Conservation (phyloP, 2,329 filamentous ascomycete genomes). For the Alternaria sp. region DNA sequence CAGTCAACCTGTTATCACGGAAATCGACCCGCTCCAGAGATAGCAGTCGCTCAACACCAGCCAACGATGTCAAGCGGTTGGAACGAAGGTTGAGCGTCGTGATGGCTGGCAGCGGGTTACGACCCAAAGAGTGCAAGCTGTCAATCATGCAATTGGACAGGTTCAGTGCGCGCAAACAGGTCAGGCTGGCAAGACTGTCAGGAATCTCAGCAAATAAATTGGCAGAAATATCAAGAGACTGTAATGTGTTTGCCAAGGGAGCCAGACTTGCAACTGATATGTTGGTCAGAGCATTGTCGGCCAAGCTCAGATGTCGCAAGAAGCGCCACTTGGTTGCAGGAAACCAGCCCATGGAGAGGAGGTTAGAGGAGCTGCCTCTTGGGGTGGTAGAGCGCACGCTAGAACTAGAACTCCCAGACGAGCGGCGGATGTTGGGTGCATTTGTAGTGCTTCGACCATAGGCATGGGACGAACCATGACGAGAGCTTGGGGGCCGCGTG, state of each 20-base stretch:
- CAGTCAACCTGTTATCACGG: slow-evolving; percentile 87
- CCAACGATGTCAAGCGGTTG: slow-evolving; percentile 85
- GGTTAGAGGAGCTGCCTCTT: slow-evolving; percentile 76
- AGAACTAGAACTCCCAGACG: slow-evolving; percentile 93
- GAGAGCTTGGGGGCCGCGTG: slow-evolving; percentile 74
- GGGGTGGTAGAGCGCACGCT: slow-evolving; percentile 63
- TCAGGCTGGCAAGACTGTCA: slow-evolving; percentile 84
- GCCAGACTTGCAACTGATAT: slow-evolving; percentile 77
- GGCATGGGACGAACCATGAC: slow-evolving; percentile 69
- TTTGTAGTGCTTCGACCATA: slow-evolving; percentile 63
- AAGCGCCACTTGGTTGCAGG: slow-evolving; percentile 94
- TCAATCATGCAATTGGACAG: slow-evolving; percentile 98
- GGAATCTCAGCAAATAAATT: slow-evolving; percentile 96
- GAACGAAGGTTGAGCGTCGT: slow-evolving; percentile 89
- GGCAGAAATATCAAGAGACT: slow-evolving; percentile 88
- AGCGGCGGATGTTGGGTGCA: slow-evolving; percentile 76
- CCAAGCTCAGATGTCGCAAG: slow-evolving; percentile 85
- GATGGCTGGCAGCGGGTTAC: slow-evolving; percentile 89
- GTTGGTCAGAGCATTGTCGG: slow-evolving; percentile 87
- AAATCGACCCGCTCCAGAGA: slow-evolving; percentile 90
- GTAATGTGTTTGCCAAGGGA: slow-evolving; percentile 84
- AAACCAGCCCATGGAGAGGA: slow-evolving; percentile 73
- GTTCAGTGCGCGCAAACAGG: slow-evolving; percentile 88
- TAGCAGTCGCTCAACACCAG: slow-evolving; percentile 85
- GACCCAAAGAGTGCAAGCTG: slow-evolving; percentile 83